A percentile compares a stretch with the other conserved stretches of the same genome.
These are phyloP conservation scores for Liriodendron chinense DNA, from an alignment of 164 flowering plant genomes.

Conservation along the genomic window DNA sequence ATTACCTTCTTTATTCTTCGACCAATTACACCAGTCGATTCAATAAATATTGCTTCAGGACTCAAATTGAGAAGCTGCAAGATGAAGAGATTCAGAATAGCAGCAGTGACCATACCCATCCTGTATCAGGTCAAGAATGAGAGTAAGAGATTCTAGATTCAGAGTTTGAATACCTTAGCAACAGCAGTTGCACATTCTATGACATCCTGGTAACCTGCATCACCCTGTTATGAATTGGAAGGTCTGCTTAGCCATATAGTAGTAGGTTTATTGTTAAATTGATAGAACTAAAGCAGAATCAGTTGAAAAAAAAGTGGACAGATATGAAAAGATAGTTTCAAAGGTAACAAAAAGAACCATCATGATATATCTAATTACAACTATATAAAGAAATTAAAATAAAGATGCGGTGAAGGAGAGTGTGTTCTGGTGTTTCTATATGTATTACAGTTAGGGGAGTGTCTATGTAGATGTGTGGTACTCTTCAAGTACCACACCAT, in stretches of 20 bases:
- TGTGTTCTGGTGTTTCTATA: too few species aligned
- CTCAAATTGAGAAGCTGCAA: slow-evolving; percentile 63
- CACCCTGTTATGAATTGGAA: slow-evolving; percentile 59
- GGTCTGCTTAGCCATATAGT: background rate
- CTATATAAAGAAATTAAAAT: too few species aligned
- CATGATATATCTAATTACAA: background rate
- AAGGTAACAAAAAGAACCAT: background rate
- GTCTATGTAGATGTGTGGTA: too few species aligned
- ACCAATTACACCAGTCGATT: slow-evolving; percentile 98
- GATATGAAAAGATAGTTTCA: background rate
- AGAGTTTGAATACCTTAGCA: slow-evolving; percentile 48
- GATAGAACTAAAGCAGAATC: background rate
- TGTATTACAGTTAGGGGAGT: too few species aligned
- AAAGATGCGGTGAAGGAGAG: too few species aligned
- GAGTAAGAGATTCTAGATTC: background rate
- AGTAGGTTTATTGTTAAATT: background rate
- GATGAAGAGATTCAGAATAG: slow-evolving; percentile 10
- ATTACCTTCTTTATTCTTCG: slow-evolving; percentile 84
- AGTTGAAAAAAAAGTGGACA: background rate
- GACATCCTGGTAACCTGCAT: slow-evolving; percentile 91
- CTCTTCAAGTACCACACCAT: too few species aligned
- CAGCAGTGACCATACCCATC: slow-evolving; percentile 1
- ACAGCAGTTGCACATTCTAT: slow-evolving; percentile 69
- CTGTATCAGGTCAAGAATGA: slow-evolving; percentile 5
- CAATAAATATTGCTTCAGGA: slow-evolving; percentile 70